These are phyloP conservation scores for Colletotrichum musicola DNA, from an alignment of 2,329 filamentous ascomycete genomes.

Conservation along the genomic window DNA sequence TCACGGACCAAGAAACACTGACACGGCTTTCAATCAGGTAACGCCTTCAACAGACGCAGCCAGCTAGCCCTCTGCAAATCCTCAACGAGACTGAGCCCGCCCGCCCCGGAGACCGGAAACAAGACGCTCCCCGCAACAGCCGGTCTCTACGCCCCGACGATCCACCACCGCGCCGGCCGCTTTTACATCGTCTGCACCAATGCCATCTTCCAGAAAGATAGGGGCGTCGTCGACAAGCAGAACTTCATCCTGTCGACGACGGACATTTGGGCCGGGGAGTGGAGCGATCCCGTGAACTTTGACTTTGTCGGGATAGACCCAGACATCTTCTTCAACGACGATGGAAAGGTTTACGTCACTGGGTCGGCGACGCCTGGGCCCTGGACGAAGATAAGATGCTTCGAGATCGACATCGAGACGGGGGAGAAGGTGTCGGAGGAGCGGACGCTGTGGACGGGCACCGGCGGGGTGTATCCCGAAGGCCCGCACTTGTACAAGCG, in stretches of 20 bases:
- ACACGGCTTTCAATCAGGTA: conserved; percentile 1
- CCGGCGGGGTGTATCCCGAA: conserved; percentile 41
- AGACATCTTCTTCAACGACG: conserved; percentile 55
- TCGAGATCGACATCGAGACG: conserved; percentile 33
- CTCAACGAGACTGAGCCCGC: conserved; percentile 3
- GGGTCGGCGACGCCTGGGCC: conserved; percentile 24
- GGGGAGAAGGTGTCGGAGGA: background rate
- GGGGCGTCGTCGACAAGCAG: background rate
- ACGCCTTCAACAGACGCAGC: conserved; percentile 4
- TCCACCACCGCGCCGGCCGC: conserved; percentile 41
- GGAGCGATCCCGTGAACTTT: conserved; percentile 49
- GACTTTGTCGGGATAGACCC: conserved; percentile 52
- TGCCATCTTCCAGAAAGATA: background rate
- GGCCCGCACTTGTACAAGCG: conserved; percentile 54
- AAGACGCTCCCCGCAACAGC: conserved; percentile 8
- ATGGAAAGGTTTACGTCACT: conserved; percentile 54
- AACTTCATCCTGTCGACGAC: conserved; percentile 42
- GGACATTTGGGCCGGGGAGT: conserved; percentile 42
- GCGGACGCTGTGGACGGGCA: conserved; percentile 1
- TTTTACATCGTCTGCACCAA: conserved; percentile 46
- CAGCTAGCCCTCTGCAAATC: background rate
- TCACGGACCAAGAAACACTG: background rate
- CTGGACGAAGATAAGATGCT: conserved; percentile 41
- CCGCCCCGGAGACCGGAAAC: background rate
- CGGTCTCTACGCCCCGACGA: conserved; percentile 44